Evolutionary conservation across 169 alveolate genomes (phyloP), one percentile per base, ranked within the genome.

Genomic region (Plasmodium gaboni): DNA sequence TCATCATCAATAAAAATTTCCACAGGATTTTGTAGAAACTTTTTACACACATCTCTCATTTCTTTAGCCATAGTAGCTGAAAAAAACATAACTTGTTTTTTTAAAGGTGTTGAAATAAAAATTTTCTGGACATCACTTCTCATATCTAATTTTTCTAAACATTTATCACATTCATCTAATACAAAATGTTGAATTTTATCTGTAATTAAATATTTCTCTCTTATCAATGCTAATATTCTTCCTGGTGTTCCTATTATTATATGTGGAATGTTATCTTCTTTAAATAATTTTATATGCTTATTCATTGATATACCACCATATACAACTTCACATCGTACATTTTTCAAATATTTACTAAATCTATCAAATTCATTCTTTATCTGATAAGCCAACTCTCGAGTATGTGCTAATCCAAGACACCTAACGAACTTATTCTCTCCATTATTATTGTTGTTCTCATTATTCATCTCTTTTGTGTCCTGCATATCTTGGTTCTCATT

Each of bases 241-340:
- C 99, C 99, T n/a, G 99, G 99, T 12, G 99, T 98, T 2, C 99
- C 99, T 26, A 99, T 99, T 28, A 99, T 94, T 65, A 99, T 98
- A 94, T 98, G 98, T 1, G 99, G 99, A 50, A 94, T 89, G 68
- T 78, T 94, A 1, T 99, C 97, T 69, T 95, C 98, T 93, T 97
- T 97, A n/a, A 99, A 97, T 95, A 97, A 95, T 28, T 95, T 97
- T 48, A 97, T 95, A 78, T 98, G 99, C 76, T 97, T 96, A 72
- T 96, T 92, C 63, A 98, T 97, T 28, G 99, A 98, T 17, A 97
- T 97, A 38, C 99, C 99, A 12, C 99, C 99, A 91, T 98, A 98
- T 60, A 99, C 98, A 60, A 98, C 99, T 80, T 98, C 99, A 46
- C 98, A 96, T 92, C 97, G 97, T 87, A 98, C 97, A 83, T 95